Evolutionary conservation across 805 yeast genomes (phyloP), one percentile per base, ranked within the genome.

Genomic region (Ogataea sp.): DNA sequence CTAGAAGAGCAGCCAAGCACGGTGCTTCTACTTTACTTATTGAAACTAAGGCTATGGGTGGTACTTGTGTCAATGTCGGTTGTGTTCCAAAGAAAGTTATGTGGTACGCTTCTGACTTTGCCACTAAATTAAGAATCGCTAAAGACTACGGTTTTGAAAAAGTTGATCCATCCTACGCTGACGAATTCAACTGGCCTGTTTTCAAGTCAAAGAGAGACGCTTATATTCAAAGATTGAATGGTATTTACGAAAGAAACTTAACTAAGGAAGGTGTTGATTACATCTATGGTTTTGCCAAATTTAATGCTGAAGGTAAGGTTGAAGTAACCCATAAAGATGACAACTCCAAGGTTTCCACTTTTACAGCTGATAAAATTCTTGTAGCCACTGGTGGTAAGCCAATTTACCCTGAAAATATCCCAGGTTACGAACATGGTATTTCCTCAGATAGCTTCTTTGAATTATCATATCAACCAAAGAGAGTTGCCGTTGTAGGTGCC

Each of bases 31-130:
- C 93, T 1, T 67, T 89, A 39, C 56, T 93, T 17, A 71, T 93
- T 39, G 98, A 93, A 62, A 77, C 85, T 31, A 75, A 78, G 39
- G 80, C 70, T 47, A 73, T 93, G 64, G 98, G 98, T 43, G 99
- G 99, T 23, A 93, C 98, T 32, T 93, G 99, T 73, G 99, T 93
- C 45, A 93, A 93, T 59, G 97, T 90, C 33, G 99, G 99, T 17
- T 93, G 99, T 71, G 98, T 93, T 36, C 99, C 99, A 36, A 93
- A 93, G 71, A 93, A 93, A 61, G 87, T 93, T 34, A 89, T 93
- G 97, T 93, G 98, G 98, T 82, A 89, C 52, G 96, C 97, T 10
- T 80, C 93, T 24, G 96, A 89, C 52, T 64, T 86, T 59, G 97
- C 97, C 16, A 73, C 75, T 46, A 80, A 78, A 55, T 67, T 83